A percentile compares a stretch with the other conserved stretches of the same genome.
phyloP scores from a whole-genome alignment of 169 alveolate genomes.

The Cryptosporidium bovis region DNA sequence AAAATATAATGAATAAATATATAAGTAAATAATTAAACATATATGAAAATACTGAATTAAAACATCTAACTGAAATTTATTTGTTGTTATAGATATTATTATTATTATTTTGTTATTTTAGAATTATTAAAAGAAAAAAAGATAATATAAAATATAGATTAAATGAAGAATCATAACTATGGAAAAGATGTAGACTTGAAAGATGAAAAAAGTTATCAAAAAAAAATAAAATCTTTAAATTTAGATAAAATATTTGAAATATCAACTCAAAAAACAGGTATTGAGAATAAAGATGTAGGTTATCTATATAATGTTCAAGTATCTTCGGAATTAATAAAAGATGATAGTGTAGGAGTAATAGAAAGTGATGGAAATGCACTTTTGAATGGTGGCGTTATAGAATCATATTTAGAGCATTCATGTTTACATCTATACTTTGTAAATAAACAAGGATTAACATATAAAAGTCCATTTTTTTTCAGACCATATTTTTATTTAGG shows the following conservation, averaged over 20 bases:
- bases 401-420: conserved; percentile 50
- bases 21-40: no score
- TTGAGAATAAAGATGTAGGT: conserved; percentile 31
- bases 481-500: conserved; percentile 92
- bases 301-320: conserved; percentile 63
- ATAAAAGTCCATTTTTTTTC: conserved; percentile 79
- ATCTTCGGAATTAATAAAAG: conserved; percentile 41
- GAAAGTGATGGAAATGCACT: not conserved
- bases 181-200: not conserved
- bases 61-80: no score
- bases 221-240: not conserved
- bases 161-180: not conserved
- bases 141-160: not conserved
- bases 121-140: no score
- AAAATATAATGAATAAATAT: no score
- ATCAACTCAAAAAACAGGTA: conserved; percentile 16
- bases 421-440: conserved; percentile 51
- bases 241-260: conserved; percentile 49
- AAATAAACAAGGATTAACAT: conserved; percentile 61
- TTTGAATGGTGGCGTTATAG: conserved; percentile 2
- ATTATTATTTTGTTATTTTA: no score
- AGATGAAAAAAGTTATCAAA: not conserved
- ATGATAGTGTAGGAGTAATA: not conserved
- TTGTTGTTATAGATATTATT: not conserved
- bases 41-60: no score